phyloP scores from a whole-genome alignment of 1,139 yeast species.

The Nakaseomyces bracarensis region DNA sequence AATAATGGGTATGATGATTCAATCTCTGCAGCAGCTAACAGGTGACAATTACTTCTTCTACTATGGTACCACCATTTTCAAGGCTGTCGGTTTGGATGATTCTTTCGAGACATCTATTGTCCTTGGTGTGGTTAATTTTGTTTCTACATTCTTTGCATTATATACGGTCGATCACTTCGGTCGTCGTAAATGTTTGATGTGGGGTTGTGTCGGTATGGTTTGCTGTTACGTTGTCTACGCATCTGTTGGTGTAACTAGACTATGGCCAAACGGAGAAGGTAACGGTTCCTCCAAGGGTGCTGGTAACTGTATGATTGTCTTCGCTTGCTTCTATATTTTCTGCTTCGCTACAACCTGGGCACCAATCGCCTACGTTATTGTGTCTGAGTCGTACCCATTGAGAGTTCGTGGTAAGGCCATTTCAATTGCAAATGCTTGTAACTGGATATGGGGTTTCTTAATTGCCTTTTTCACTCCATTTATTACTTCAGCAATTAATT shows the following conservation, averaged over 20 bases:
- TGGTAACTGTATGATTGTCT: slow-evolving; percentile 69
- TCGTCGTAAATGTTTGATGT: slow-evolving; percentile 53
- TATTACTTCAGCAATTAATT: slow-evolving; percentile 39
- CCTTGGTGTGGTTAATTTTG: slow-evolving; percentile 69
- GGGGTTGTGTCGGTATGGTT: slow-evolving; percentile 57
- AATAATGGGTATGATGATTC: slow-evolving; percentile 52
- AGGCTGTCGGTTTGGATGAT: slow-evolving; percentile 63
- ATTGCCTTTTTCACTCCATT: slow-evolving; percentile 69
- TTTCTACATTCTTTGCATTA: slow-evolving; percentile 59
- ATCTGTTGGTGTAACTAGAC: slow-evolving; percentile 53
- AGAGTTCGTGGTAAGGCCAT: slow-evolving; percentile 70
- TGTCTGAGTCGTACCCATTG: slow-evolving; percentile 68
- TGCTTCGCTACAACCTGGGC: slow-evolving; percentile 83
- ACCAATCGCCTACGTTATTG: slow-evolving; percentile 64
- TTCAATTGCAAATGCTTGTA: slow-evolving; percentile 61
- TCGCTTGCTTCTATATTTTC: slow-evolving; percentile 69
- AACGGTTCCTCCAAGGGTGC: slow-evolving; percentile 46
- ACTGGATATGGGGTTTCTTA: slow-evolving; percentile 72
- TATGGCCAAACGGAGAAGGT: slow-evolving; percentile 54
- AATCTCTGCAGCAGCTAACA: slow-evolving; percentile 63
- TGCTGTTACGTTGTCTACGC: slow-evolving; percentile 57
- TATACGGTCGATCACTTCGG: slow-evolving; percentile 60
- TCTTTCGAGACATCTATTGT: slow-evolving; percentile 68
- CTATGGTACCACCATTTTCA: slow-evolving; percentile 67
- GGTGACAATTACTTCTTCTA: slow-evolving; percentile 76